These are phyloP conservation scores for Picochlorum sp. DNA, from an alignment of 139 green algal species.

Conservation along the genomic window DNA sequence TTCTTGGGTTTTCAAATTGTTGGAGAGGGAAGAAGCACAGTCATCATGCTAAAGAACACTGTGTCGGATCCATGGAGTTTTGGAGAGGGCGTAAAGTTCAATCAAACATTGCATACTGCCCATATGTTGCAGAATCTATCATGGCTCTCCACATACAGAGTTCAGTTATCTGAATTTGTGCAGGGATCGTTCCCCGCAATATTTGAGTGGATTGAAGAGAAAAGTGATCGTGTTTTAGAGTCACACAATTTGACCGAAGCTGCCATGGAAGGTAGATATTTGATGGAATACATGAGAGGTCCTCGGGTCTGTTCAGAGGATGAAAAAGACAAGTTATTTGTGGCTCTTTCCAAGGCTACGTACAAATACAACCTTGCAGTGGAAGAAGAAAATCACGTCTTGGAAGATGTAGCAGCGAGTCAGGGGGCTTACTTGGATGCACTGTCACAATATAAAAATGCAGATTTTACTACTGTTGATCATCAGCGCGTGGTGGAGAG, in stretches of 20 bases:
- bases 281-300: constrained; percentile 24
- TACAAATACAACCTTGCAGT: no score
- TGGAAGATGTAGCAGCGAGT: no score
- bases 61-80: constrained; percentile 24
- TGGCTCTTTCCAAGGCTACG: constrained; percentile 9
- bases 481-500: not conserved
- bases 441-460: no score
- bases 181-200: constrained; percentile 23
- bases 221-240: constrained; percentile 8
- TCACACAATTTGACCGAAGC: constrained; percentile 27
- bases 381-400: no score
- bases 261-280: constrained; percentile 15
- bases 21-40: constrained; percentile 16
- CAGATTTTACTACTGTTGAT: no score
- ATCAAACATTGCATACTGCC: not conserved
- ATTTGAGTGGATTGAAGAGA: constrained; percentile 19
- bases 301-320: constrained; percentile 23
- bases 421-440: no score
- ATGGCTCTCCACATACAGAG: constrained; percentile 21
- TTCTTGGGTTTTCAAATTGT: constrained; percentile 41
- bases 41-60: constrained; percentile 18
- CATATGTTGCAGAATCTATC: not conserved
- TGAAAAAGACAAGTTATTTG: constrained; percentile 22
- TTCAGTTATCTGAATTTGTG: constrained; percentile 17
- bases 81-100: not conserved